phyloP scores from a whole-genome alignment of 1,284 basidiomycete genomes.

The Wallemia hederae region DNA sequence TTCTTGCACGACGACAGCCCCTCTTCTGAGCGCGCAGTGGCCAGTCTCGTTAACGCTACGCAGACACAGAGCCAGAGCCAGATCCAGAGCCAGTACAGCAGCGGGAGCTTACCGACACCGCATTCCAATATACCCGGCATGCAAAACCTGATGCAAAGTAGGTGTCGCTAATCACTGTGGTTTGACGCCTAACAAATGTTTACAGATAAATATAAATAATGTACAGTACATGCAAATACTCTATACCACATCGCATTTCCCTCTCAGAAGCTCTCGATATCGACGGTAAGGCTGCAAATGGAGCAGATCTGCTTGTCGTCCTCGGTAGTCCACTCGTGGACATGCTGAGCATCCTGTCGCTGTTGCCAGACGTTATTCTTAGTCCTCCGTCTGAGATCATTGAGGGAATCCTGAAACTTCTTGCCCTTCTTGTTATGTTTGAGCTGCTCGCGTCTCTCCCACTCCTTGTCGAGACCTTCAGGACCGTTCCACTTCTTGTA shows the following conservation, averaged over 20 bases:
- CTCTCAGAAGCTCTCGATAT: neutral
- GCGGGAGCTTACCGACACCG: neutral
- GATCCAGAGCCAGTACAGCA: neutral
- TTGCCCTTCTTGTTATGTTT: slow-evolving; percentile 76
- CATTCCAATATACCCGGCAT: neutral
- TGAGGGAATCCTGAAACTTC: slow-evolving; percentile 65
- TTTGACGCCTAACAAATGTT: too few species aligned
- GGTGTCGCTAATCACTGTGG: too few species aligned
- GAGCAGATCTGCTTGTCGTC: neutral
- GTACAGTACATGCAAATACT: neutral
- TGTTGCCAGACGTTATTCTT: slow-evolving; percentile 69
- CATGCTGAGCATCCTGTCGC: slow-evolving; percentile 57
- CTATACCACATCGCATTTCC: too few species aligned
- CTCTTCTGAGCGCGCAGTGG: neutral
- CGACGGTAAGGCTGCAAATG: neutral
- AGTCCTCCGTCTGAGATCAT: slow-evolving; percentile 51
- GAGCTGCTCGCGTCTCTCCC: slow-evolving; percentile 40
- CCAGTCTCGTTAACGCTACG: neutral
- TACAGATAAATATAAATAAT: neutral
- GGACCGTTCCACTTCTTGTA: slow-evolving; percentile 94
- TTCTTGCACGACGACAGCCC: neutral
- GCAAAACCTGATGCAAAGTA: neutral
- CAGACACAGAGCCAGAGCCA: neutral
- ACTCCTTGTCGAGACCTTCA: slow-evolving; percentile 70
- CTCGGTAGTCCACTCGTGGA: slow-evolving; percentile 28